Conservation (phyloP, 1,284 basidiomycete genomes). For the Inonotus hispidus region DNA sequence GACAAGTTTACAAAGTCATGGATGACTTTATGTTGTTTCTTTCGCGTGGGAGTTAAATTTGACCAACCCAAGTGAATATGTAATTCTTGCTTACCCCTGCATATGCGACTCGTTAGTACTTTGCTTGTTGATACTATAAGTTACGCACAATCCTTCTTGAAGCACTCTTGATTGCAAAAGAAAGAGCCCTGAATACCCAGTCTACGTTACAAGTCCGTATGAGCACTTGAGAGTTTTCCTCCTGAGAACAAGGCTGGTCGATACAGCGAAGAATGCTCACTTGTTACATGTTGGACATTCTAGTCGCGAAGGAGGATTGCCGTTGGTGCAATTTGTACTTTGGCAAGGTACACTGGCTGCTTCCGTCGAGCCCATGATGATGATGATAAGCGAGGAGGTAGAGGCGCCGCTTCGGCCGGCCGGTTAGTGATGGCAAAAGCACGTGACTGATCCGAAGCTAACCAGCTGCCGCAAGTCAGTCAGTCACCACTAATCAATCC, state of each 20-base stretch:
- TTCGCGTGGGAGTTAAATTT: background rate
- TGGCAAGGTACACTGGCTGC: slow-evolving; percentile 49
- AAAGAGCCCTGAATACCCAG: slow-evolving; percentile 77
- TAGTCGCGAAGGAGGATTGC: slow-evolving; percentile 67
- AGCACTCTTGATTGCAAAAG: slow-evolving; percentile 83
- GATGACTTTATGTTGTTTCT: slow-evolving; percentile 78
- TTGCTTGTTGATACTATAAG: slow-evolving; percentile 1
- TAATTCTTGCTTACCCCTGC: slow-evolving; percentile 40
- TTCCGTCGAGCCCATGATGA: slow-evolving; percentile 30
- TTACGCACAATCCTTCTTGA: slow-evolving; percentile 74
- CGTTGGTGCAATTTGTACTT: slow-evolving; percentile 64
- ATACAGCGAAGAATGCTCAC: slow-evolving; percentile 36
- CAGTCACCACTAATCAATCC: too few relatives aligned
- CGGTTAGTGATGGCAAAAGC: background rate
- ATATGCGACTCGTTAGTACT: background rate
- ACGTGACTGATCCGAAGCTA: background rate
- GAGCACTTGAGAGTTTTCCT: slow-evolving; percentile 18
- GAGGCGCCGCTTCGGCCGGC: too few relatives aligned
- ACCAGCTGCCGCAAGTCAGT: too few relatives aligned
- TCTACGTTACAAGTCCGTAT: slow-evolving; percentile 33
- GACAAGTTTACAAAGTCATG: slow-evolving; percentile 57
- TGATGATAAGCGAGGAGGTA: background rate
- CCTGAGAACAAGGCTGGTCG: slow-evolving; percentile 3
- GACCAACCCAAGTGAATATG: background rate
- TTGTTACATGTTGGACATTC: slow-evolving; percentile 83